phyloP scores from a whole-genome alignment of 208 protist species.

The Novymonas esmeraldas region DNA sequence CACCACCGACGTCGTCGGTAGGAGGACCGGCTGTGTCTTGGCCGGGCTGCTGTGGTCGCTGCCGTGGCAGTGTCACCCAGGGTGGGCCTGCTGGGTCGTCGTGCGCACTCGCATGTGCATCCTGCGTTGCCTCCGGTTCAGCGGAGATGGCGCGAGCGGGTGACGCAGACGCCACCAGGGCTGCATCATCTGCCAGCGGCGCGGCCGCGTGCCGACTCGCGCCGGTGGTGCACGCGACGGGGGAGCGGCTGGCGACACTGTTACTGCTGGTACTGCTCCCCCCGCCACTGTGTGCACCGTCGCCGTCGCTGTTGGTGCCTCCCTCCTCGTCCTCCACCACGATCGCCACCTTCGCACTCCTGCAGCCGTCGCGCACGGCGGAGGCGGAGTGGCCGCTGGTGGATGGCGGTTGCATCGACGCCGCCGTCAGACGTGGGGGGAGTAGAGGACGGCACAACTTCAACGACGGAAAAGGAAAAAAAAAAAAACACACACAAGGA shows the following conservation, averaged over 20 bases:
- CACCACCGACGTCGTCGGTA: too few relatives aligned
- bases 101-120: too few relatives aligned
- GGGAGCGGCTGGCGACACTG: slow-evolving; percentile 7
- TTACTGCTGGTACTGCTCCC: slow-evolving; percentile 1
- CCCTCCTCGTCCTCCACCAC: not conserved
- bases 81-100: too few relatives aligned
- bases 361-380: not conserved
- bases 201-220: slow-evolving; percentile 8
- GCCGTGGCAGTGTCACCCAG: too few relatives aligned
- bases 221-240: slow-evolving; percentile 9
- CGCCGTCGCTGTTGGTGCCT: not conserved
- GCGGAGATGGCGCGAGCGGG: too few relatives aligned
- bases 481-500: too few relatives aligned
- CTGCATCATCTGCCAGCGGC: not conserved
- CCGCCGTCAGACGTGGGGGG: too few relatives aligned
- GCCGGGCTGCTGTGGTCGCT: too few relatives aligned
- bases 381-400: not conserved
- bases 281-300: not conserved
- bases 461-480: too few relatives aligned
- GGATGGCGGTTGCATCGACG: not conserved
- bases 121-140: too few relatives aligned
- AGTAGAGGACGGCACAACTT: too few relatives aligned
- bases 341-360: not conserved
- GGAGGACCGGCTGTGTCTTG: too few relatives aligned
- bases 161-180: not conserved